A percentile compares a stretch with the other conserved stretches of the same genome.
phyloP scores from a whole-genome alignment of 2,329 filamentous ascomycete genomes.

The Rosellinia necatrix region DNA sequence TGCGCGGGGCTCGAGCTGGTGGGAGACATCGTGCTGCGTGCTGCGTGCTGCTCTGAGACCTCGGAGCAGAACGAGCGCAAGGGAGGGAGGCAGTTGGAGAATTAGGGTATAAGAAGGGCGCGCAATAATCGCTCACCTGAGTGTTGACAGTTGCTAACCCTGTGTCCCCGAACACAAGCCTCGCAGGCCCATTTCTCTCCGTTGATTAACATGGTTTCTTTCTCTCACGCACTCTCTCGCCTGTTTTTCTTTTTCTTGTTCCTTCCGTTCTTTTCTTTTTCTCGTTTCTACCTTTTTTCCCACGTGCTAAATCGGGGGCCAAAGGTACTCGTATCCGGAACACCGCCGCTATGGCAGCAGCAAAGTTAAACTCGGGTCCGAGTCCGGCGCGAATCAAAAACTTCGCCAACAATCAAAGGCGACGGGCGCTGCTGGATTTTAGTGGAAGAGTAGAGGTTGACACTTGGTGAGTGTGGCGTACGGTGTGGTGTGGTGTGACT shows the following conservation, averaged over 20 bases:
- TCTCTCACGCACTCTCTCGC: background rate
- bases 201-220: conserved; percentile 74
- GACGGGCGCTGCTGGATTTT: too few relatives aligned
- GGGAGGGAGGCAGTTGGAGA: conserved; percentile 5
- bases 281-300: too few relatives aligned
- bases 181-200: conserved; percentile 98
- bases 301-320: too few relatives aligned
- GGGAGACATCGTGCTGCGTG: conserved; percentile 1
- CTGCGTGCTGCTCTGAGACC: background rate
- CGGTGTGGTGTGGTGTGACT: background rate
- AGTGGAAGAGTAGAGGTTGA: too few relatives aligned
- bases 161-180: conserved; percentile 96
- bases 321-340: conserved; percentile 1
- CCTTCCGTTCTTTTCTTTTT: conserved; percentile 8
- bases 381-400: conserved; percentile 1
- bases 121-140: conserved; percentile 66
- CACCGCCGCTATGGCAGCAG: too few relatives aligned
- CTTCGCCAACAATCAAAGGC: background rate
- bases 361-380: too few relatives aligned
- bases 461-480: too few relatives aligned
- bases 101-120: conserved; percentile 21
- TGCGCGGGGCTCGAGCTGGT: background rate
- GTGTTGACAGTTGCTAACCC: conserved; percentile 98
- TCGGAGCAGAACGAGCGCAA: conserved; percentile 19
- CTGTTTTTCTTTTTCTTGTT: background rate